Percentiles rank a stretch among this genome's conserved stretches.
Evolutionary conservation across 2,329 filamentous ascomycete species (phyloP).

Genomic region (Exophiala mesophila): DNA sequence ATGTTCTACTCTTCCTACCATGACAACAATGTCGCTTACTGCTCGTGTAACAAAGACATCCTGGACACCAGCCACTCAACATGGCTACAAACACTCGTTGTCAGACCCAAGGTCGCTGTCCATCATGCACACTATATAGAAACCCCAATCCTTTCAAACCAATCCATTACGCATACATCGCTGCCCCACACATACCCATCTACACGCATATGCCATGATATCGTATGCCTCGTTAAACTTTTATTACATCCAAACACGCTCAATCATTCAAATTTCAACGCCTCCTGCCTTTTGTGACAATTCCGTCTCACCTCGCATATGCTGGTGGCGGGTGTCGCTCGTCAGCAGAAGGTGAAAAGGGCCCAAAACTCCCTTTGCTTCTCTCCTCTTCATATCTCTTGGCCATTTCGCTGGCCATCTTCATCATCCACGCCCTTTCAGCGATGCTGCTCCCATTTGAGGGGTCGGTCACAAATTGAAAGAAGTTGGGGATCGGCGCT

Average conservation of each 20-base stretch:
- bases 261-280: no score
- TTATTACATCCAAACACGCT: slow-evolving; percentile 9
- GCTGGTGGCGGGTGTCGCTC: slow-evolving; percentile 41
- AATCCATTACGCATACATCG: no score
- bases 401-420: slow-evolving; percentile 91
- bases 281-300: no score
- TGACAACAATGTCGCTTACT: no score
- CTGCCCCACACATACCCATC: no score
- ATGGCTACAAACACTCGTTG: no score
- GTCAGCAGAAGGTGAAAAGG: slow-evolving; percentile 26
- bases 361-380: slow-evolving; percentile 26
- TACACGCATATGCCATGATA: slow-evolving; percentile 16
- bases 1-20: no score
- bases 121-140: no score
- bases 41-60: no score
- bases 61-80: no score
- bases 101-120: no score
- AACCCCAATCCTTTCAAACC: no score
- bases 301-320: slow-evolving; percentile 40
- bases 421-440: slow-evolving; percentile 44
- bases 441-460: slow-evolving; percentile 35
- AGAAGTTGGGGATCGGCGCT: slow-evolving; percentile 31
- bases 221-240: slow-evolving; percentile 9
- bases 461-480: slow-evolving; percentile 34
- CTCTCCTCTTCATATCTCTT: slow-evolving; percentile 82